A percentile compares a stretch with the other conserved stretches of the same genome.
Evolutionary conservation across 768 basidiomycete genomes (phyloP).

Genomic region (Calocera cornea): DNA sequence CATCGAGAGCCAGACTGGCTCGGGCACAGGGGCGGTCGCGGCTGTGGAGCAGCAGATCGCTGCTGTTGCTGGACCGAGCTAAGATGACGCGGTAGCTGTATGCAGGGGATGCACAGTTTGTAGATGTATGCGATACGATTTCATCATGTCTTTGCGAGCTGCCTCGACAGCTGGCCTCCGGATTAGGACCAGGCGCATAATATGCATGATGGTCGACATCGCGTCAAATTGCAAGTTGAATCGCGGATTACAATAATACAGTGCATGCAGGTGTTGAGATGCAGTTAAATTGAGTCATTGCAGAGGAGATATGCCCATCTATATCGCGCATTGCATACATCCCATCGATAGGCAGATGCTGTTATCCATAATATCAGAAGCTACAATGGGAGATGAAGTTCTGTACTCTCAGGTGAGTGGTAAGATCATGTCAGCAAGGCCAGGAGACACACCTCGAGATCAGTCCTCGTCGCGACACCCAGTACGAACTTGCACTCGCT

Average conservation of each 20-base stretch:
- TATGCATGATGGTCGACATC: neutral
- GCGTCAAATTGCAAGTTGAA: neutral
- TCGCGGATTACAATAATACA: neutral
- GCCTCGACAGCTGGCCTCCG: too few relatives aligned
- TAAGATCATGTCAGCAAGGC: neutral
- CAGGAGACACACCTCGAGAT: conserved; percentile 36
- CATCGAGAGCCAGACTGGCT: neutral
- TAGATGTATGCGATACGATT: conserved; percentile 1
- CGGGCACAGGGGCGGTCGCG: neutral
- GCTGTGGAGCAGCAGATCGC: neutral
- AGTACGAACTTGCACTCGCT: conserved; percentile 66
- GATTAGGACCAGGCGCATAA: too few relatives aligned
- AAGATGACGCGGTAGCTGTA: neutral
- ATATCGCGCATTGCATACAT: neutral
- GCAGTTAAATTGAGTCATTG: neutral
- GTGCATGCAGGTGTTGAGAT: conserved; percentile 3
- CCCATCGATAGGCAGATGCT: neutral
- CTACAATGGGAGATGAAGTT: conserved; percentile 43
- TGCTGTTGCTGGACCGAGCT: neutral
- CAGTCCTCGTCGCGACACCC: conserved; percentile 62
- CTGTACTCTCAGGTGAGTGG: conserved; percentile 5
- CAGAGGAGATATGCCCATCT: neutral
- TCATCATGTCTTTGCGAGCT: neutral
- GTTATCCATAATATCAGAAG: conserved; percentile 9
- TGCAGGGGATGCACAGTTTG: neutral